Percentiles rank a stretch among this genome's conserved stretches.
These are phyloP conservation scores for Mycena olivaceomarginata DNA, from an alignment of 768 basidiomycete species.

Conservation along the genomic window DNA sequence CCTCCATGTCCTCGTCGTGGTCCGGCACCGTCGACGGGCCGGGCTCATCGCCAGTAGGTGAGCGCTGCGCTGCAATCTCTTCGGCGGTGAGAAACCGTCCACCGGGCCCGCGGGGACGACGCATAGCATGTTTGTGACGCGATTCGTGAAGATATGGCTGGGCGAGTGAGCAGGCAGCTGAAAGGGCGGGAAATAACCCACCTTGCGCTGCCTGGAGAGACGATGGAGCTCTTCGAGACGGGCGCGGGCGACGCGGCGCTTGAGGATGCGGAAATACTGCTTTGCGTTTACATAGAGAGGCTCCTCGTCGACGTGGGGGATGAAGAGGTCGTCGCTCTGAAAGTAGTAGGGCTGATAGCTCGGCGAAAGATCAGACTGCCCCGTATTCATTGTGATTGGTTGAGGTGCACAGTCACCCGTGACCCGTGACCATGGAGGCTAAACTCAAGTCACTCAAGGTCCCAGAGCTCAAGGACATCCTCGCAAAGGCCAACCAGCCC, in stretches of 20 bases:
- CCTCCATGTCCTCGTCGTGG: slow-evolving; percentile 65
- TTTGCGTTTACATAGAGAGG: slow-evolving; percentile 99
- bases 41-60: slow-evolving; percentile 56
- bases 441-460: slow-evolving; percentile 59
- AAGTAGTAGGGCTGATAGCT: slow-evolving; percentile 46
- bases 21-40: slow-evolving; percentile 51
- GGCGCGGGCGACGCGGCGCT: slow-evolving; percentile 92
- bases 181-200: slow-evolving; percentile 52
- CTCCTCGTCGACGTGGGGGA: slow-evolving; percentile 87
- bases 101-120: slow-evolving; percentile 96
- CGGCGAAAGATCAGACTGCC: slow-evolving; percentile 38
- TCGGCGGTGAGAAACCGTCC: slow-evolving; percentile 98
- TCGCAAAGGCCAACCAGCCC: slow-evolving; percentile 69
- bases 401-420: background rate
- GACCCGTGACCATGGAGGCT: slow-evolving; percentile 56
- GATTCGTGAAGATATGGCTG: slow-evolving; percentile 99
- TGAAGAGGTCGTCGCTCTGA: slow-evolving; percentile 46
- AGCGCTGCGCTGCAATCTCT: slow-evolving; percentile 91
- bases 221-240: slow-evolving; percentile 96
- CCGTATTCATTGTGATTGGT: slow-evolving; percentile 34
- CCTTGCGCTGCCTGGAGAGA: slow-evolving; percentile 95
- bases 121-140: slow-evolving; percentile 98
- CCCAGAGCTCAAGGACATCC: slow-evolving; percentile 82
- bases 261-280: slow-evolving; percentile 98
- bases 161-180: slow-evolving; percentile 9